phyloP scores from a whole-genome alignment of 2,329 filamentous ascomycete species.

The Ascochyta rabiei region DNA sequence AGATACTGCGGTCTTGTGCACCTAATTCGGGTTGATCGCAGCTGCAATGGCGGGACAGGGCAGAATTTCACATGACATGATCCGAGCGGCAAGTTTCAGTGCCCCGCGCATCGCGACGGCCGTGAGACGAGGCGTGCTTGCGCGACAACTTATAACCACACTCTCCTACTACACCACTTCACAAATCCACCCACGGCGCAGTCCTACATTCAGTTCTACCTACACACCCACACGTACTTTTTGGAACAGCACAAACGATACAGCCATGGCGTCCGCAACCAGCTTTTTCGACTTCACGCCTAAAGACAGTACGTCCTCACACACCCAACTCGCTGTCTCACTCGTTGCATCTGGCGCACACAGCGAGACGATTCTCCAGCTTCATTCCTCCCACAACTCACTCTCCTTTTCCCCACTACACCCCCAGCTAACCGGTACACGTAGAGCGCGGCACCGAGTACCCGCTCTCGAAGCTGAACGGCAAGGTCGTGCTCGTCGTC shows the following conservation, averaged over 20 bases:
- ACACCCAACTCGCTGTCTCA: background rate
- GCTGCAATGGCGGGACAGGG: too few species aligned
- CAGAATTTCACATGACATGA: slow-evolving; percentile 17
- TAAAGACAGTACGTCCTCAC: slow-evolving; percentile 71
- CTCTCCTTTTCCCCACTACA: background rate
- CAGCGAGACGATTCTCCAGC: background rate
- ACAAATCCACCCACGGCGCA: background rate
- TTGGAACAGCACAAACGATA: slow-evolving; percentile 10
- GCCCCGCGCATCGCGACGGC: slow-evolving; percentile 16
- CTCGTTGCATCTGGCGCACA: too few species aligned
- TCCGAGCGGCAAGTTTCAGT: slow-evolving; percentile 12
- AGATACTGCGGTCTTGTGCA: background rate
- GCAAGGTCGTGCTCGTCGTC: slow-evolving; percentile 93
- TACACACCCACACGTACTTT: background rate
- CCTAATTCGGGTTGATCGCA: slow-evolving; percentile 2
- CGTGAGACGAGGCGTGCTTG: background rate
- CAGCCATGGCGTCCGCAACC: slow-evolving; percentile 70
- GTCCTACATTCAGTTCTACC: background rate
- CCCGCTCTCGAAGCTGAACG: slow-evolving; percentile 73
- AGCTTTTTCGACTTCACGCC: slow-evolving; percentile 85
- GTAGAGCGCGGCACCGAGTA: slow-evolving; percentile 76
- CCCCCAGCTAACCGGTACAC: background rate
- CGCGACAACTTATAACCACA: slow-evolving; percentile 11
- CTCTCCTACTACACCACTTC: background rate
- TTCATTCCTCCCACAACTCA: background rate